Percentiles rank a stretch among this genome's conserved stretches.
Conservation (phyloP, 2,329 filamentous ascomycete genomes). For the Tolypocladium pustulatum region DNA sequence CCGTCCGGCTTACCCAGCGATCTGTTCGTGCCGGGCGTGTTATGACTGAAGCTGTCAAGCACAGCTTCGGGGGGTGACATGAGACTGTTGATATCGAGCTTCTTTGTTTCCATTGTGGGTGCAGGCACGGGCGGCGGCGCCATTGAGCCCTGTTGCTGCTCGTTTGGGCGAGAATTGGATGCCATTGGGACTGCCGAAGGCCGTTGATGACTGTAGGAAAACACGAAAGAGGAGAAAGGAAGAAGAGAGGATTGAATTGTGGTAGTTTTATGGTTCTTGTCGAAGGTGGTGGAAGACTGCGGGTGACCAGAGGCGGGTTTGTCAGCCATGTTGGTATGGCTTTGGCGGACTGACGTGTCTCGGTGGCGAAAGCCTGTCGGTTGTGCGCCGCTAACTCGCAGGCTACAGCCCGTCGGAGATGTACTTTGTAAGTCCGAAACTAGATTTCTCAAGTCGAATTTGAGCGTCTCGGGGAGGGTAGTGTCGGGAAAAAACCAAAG, state of each 20-base stretch:
- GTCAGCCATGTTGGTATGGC: constrained; percentile 19
- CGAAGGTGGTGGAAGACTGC: constrained; percentile 20
- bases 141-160: constrained; percentile 14
- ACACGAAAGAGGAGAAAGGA: constrained; percentile 3
- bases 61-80: constrained; percentile 53
- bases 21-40: constrained; percentile 1
- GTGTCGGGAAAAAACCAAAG: not conserved
- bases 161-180: constrained; percentile 10
- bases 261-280: constrained; percentile 10
- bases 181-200: constrained; percentile 14
- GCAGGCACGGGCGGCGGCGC: constrained; percentile 16
- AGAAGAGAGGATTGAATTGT: constrained; percentile 6
- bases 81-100: constrained; percentile 41
- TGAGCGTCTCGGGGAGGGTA: not conserved
- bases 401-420: not conserved
- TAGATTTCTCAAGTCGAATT: not conserved
- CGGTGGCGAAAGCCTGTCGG: not conserved
- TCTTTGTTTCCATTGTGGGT: constrained; percentile 20
- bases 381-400: not conserved
- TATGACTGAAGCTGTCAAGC: constrained; percentile 39
- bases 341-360: constrained; percentile 1
- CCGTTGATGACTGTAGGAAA: constrained; percentile 6
- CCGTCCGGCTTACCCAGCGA: constrained; percentile 1
- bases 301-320: constrained; percentile 18
- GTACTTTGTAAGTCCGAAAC: not conserved